Percentiles rank a stretch among this genome's conserved stretches.
These are phyloP conservation scores for Fusarium staphyleae DNA, from an alignment of 2,329 filamentous ascomycete species.

Conservation along the genomic window DNA sequence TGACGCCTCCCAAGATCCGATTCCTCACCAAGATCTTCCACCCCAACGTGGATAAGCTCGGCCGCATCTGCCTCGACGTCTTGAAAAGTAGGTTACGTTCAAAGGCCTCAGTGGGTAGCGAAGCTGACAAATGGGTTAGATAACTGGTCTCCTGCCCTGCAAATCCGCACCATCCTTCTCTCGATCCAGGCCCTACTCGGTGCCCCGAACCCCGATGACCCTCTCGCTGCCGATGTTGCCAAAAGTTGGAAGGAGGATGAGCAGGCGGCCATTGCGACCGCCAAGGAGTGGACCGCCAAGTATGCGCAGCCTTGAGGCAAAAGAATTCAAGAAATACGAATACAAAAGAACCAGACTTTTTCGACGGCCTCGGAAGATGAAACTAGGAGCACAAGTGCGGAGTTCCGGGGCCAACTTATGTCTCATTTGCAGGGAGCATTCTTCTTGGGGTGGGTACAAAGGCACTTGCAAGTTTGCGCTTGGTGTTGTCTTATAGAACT, in stretches of 20 bases:
- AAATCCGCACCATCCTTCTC: constrained; percentile 97
- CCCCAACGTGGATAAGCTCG: constrained; percentile 97
- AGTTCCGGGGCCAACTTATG: constrained; percentile 28
- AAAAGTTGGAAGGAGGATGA: constrained; percentile 99
- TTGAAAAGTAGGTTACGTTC: constrained; percentile 78
- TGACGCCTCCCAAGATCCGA: constrained; percentile 98
- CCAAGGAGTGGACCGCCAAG: constrained; percentile 87
- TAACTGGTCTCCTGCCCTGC: constrained; percentile 98
- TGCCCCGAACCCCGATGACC: constrained; percentile 96
- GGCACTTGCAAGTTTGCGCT: constrained; percentile 27
- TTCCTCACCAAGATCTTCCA: constrained; percentile 99
- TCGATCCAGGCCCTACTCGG: constrained; percentile 97
- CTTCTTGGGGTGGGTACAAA: constrained; percentile 24
- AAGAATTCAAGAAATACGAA: constrained; percentile 16
- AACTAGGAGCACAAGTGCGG: constrained; percentile 21
- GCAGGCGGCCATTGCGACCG: constrained; percentile 88
- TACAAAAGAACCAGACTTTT: constrained; percentile 19
- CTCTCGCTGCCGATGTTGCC: constrained; percentile 96
- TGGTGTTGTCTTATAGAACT: constrained; percentile 28
- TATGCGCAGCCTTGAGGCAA: constrained; percentile 69
- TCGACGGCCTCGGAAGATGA: constrained; percentile 8
- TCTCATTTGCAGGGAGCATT: constrained; percentile 20
- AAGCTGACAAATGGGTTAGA: constrained; percentile 59
- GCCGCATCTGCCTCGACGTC: constrained; percentile 95
- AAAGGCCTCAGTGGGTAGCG: neutral